Evolutionary conservation across 805 yeast genomes (phyloP), one percentile per base, ranked within the genome.

Genomic region (Candida takata): DNA sequence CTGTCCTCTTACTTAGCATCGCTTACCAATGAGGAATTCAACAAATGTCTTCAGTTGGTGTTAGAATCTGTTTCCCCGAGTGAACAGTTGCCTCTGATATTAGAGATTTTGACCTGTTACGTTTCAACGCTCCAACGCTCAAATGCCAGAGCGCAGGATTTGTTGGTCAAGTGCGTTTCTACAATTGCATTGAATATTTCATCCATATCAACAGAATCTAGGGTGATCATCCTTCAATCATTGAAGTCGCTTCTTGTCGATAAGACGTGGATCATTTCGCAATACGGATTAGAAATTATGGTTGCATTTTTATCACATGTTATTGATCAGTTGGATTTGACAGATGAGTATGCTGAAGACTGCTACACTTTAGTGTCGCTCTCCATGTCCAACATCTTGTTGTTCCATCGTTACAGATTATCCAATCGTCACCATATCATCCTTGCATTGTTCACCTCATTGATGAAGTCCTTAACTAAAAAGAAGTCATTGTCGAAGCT

Each of bases 371-470:
- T 51, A 5, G 44, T 72, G 4, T 63, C 76, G 6, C 72, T 70
- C 36, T 59, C 76, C 0, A 47, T 82, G 18, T 78, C 95, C 0
- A 68, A 70, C 25, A 58, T 84, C 3, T 54, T 88, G 8, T 60
- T 85, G 19, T 69, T 69, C 50, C 92, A 85, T 48, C 70, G 96
- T 35, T 73, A 64, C 51, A 72, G 86, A 49, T 60, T 88, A 14
- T 66, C 79, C 0, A 75, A 79, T 25, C 74, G 97, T 52, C 78
- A 84, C 49, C 95, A 86, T 54, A 50, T 87, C 30, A 45, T 86
- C 3, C 60, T 74, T 7, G 47, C 64, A 1, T 54, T 70, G 1
- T 62, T 81, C 29, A 63, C 69, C 11, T 59, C 73, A 4, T 57
- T 79, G 33, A 57, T 90, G 52, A 69, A 62, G 32, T 55, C 69